phyloP scores from a whole-genome alignment of 768 basidiomycete species.

The Leccinellum albellum region DNA sequence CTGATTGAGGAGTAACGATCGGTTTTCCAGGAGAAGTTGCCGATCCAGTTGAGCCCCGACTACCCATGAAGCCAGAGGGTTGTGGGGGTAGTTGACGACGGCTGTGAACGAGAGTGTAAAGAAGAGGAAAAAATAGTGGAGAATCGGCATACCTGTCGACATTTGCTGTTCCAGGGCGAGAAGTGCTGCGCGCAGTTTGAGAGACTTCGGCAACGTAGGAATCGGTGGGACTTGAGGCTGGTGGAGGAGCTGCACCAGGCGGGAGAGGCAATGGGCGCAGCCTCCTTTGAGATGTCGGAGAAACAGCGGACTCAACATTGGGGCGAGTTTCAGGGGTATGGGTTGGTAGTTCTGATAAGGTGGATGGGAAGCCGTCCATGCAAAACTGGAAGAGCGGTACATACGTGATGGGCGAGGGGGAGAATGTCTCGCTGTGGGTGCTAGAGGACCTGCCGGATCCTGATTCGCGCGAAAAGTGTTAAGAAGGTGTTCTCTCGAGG shows the following conservation, averaged over 20 bases:
- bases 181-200: slow-evolving; percentile 7
- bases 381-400: slow-evolving; percentile 1
- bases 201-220: slow-evolving; percentile 13
- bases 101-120: slow-evolving; percentile 11
- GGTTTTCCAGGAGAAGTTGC: slow-evolving; percentile 18
- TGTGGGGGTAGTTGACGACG: slow-evolving; percentile 30
- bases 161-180: slow-evolving; percentile 25
- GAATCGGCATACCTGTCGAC: slow-evolving; percentile 21
- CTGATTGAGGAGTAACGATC: slow-evolving; percentile 11
- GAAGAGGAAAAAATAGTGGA: not conserved
- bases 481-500: slow-evolving; percentile 16
- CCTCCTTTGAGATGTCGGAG: slow-evolving; percentile 29
- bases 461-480: slow-evolving; percentile 22
- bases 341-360: slow-evolving; percentile 11
- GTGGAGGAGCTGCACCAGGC: slow-evolving; percentile 17
- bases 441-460: slow-evolving; percentile 9
- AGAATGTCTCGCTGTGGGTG: slow-evolving; percentile 12
- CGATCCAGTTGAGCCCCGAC: slow-evolving; percentile 24
- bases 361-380: not conserved
- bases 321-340: slow-evolving; percentile 17
- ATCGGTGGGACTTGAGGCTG: slow-evolving; percentile 16
- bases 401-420: slow-evolving; percentile 23
- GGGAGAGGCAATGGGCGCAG: slow-evolving; percentile 28
- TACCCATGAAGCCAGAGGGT: slow-evolving; percentile 4
- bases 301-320: slow-evolving; percentile 23